Base-by-base conservation (phyloP, 2,329 filamentous ascomycete genomes). In the Fusarium siculi region DNA sequence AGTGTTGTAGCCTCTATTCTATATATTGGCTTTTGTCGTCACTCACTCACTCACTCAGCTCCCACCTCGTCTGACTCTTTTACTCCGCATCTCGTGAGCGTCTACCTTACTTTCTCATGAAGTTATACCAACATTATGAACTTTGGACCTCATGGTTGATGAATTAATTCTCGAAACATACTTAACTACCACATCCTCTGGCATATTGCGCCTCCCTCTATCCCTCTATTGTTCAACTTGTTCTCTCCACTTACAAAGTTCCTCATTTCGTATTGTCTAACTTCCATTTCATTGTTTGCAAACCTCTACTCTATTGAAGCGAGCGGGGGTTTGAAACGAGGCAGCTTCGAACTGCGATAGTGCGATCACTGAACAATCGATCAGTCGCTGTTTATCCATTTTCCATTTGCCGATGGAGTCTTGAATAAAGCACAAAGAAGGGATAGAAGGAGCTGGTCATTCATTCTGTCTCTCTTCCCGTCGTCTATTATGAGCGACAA, bases 291-390 rank as follows among this genome's bases (percentile, higher is more conserved):
- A n/a, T 40, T 36, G 18, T n/a, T 25, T 28, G 37, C 32, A 39
- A 57, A 50, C 23, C 32, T 64, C 25, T n/a, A 15, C 25, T 34
- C 19, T 54, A 54, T 43, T 42, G 30, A 43, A 43, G 42, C 30
- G 49, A 57, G 57, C 32, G 63, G 53, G 65, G 61, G 34, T 7
- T 67, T 67, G 62, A 71, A 70, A 71, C 44, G 37, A 67, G 56
- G 52, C 68, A 52, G 52, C 56, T 21, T 49, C 42, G 23, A 44
- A 28, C 19, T 46, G 21, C 21, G 18, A 58, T 23, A 52, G 32
- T 30, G n/a, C 28, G 30, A 52, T 54, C 40, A 55, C 54, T 37
- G 21, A 44, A 30, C 19, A 40, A 50, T 34, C n/a, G 21, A 32
- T 50, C 30, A 34, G 14, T 60, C 37, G 5, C 16, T 39, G 50